These are phyloP conservation scores for Fragilaria radians DNA, from an alignment of 108 stramenopile species.

Conservation along the genomic window DNA sequence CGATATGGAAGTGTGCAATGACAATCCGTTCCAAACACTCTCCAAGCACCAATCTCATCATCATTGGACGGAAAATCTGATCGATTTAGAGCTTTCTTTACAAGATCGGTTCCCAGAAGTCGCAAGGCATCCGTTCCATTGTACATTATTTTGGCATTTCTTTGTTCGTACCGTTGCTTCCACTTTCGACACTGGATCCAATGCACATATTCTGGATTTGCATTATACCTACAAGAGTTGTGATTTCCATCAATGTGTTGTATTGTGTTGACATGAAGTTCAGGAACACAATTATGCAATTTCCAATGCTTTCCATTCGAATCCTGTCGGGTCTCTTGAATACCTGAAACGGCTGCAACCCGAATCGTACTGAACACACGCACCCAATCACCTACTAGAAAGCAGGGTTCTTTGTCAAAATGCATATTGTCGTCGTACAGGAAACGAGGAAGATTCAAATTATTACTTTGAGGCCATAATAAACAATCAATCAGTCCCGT, in stretches of 20 bases:
- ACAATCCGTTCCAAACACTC: slow-evolving; percentile 48
- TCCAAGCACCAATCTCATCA: slow-evolving; percentile 34
- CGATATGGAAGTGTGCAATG: slow-evolving; percentile 27
- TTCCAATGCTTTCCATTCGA: slow-evolving; percentile 10
- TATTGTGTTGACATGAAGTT: slow-evolving; percentile 22
- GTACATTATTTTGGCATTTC: background rate
- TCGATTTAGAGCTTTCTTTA: slow-evolving; percentile 13
- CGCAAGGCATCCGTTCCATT: slow-evolving; percentile 7
- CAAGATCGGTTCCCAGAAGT: slow-evolving; percentile 5
- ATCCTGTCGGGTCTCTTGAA: background rate
- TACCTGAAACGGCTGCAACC: slow-evolving; percentile 20
- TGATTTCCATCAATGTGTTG: background rate
- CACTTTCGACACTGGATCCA: background rate
- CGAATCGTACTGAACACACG: slow-evolving; percentile 56
- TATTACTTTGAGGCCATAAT: slow-evolving; percentile 33
- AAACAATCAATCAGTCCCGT: slow-evolving; percentile 75
- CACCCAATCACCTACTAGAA: slow-evolving; percentile 45
- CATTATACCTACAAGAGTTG: background rate
- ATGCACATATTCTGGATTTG: background rate
- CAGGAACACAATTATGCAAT: slow-evolving; percentile 26
- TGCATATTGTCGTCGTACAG: background rate
- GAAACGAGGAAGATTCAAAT: slow-evolving; percentile 22
- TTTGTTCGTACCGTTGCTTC: slow-evolving; percentile 14
- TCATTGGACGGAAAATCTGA: slow-evolving; percentile 30
- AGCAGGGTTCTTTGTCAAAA: background rate